Percentiles rank a stretch among this genome's conserved stretches.
These are phyloP conservation scores for Cryphonectria carpinicola DNA, from an alignment of 2,329 filamentous ascomycete species.

Conservation along the genomic window DNA sequence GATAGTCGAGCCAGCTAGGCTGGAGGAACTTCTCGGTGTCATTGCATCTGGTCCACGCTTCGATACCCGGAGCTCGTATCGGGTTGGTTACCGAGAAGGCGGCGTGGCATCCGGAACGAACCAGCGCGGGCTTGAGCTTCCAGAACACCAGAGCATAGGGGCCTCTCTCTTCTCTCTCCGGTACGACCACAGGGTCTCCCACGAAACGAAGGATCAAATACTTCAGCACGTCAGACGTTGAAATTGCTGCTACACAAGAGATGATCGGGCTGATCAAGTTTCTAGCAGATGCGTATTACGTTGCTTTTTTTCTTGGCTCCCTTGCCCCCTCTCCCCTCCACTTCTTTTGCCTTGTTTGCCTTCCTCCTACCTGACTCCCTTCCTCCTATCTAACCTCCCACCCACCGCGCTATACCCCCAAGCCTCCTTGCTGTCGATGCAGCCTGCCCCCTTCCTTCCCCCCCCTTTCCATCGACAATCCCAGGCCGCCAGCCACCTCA, in stretches of 20 bases:
- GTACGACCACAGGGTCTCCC: neutral
- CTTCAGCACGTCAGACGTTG: neutral
- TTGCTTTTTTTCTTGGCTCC: neutral
- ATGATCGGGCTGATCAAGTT: neutral
- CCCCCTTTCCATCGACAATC: neutral
- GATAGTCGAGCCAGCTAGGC: too few relatives aligned
- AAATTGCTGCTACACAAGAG: constrained; percentile 5
- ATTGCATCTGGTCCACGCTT: neutral
- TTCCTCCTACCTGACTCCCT: neutral
- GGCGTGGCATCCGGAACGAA: neutral
- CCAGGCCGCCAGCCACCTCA: neutral
- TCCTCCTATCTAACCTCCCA: neutral
- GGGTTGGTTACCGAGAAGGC: neutral
- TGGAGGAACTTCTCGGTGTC: too few relatives aligned
- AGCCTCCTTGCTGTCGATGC: too few relatives aligned
- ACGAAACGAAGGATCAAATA: neutral
- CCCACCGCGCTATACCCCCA: neutral
- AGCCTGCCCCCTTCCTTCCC: neutral
- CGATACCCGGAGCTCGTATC: neutral
- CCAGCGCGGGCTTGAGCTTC: neutral
- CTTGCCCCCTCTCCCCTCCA: neutral
- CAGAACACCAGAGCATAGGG: neutral
- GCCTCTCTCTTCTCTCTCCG: neutral
- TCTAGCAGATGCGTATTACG: neutral
- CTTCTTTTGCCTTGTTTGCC: neutral